Base-by-base conservation (phyloP, 148 eudicot species). In the Spergularia marina region DNA sequence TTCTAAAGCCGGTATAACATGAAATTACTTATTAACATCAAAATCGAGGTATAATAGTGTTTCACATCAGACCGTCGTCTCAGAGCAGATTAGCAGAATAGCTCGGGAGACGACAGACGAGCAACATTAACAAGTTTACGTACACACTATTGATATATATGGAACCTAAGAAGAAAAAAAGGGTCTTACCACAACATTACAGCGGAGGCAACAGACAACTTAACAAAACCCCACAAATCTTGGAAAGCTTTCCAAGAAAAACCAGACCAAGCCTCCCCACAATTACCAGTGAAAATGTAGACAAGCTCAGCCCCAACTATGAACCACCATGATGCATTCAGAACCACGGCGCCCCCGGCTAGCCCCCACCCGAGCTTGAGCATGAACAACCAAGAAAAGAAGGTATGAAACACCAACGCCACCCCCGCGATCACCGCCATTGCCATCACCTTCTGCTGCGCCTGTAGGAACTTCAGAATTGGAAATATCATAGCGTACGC, bases 281-380 rank as follows among this genome's bases (percentile, higher is more conserved):
- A 84, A 4, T 75, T 10, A 13, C 90, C 93, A 16, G 78, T 34
- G 1, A 87, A 23, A 10, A 87, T 70, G 53, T 85, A 87, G 13
- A 80, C 39, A 17, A 89, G 16, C 76, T 87, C 89, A 6, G 83
- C 85, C 71, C 72, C 76, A 56, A 82, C 87, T 21, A 85, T 87
- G 74, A 89, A 85, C 92, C 90, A 87, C 92, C 91, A 89, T 9
- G 88, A 84, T 10, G 18, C 47, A 53, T 89, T 79, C 17, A 85
- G 77, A 74, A 83, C 93, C 61, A 76, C 62, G 0, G 93, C 89
- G 0, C 74, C 93, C 4, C 89, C 93, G 12, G 17, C 82, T 52
- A 89, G 47, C 0, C 90, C 91, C 91, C 86, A 84, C 61, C 81
- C 61, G n/a, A 84, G 55, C 51, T 81, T 83, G 18, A 78, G 52